Evolutionary conservation across 1,284 basidiomycete species (phyloP), one percentile per base, ranked within the genome.

Genomic region (Ustilago curta): DNA sequence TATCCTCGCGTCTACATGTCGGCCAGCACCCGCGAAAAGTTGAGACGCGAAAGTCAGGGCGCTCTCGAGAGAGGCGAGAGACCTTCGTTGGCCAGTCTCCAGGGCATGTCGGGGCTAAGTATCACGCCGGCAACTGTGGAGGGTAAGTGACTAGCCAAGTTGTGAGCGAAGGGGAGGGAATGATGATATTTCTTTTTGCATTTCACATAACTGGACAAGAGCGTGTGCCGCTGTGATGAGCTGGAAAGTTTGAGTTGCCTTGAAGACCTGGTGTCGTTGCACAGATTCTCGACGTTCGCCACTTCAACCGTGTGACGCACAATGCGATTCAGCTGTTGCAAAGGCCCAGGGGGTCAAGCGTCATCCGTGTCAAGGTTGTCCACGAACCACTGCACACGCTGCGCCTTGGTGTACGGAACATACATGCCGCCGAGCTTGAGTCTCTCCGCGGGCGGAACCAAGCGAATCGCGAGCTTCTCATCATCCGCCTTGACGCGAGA

Each of bases 1-100:
- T 74, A 79, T 43, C 77, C 77, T 16, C 50, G 77, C 12, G 76
- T 77, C 11, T 79, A 79, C 49, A 76, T 79, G 70, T 58, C 52
- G 4, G 66, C 69, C 0, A 57, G 58, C 42, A 76, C 72, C 43
- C 48, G 70, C 42, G 70, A 76, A 25, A 76, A 76, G 48, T 61
- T 76, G 59, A 64, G 74, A 32, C 40, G 74, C 8, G 74, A 76
- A 27, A 45, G 35, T 29, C 74, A 76, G 40, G 74, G 74, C 45
- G 74, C 74, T 0, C 44, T 76, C 18, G 74, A 76, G 32, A 45
- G 70, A 9, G 63, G 70, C 4, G 74, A 76, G 31, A 51, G 74
- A n/a, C 70, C 74, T 21, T 25, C 39, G 3, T 43, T 76, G 40
- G 59, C 62, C 32, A 62, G 61, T 21, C 53, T 76, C 70, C 65